A percentile compares a stretch with the other conserved stretches of the same genome.
phyloP scores from a whole-genome alignment of 164 flowering plant genomes.

The Berberis thunbergii region DNA sequence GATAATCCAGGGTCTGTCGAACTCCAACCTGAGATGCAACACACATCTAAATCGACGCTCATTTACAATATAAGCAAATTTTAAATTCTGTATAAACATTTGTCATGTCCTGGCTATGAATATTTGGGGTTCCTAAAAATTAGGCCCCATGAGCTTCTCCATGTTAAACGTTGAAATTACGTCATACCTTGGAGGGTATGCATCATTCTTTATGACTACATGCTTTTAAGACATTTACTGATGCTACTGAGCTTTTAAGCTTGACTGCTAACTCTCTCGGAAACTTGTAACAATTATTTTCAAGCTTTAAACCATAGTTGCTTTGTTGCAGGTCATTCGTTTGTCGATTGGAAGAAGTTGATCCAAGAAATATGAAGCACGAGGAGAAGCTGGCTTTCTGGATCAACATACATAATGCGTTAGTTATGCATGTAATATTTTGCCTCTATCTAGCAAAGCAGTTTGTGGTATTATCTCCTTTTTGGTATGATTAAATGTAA shows the following conservation, averaged over 20 bases:
- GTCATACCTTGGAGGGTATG: too few relatives aligned
- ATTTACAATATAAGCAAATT: too few relatives aligned
- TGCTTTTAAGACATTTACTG: not conserved
- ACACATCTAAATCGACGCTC: too few relatives aligned
- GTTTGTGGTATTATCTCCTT: conserved; percentile 1
- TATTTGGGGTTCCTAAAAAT: too few relatives aligned
- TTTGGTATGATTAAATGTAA: not conserved
- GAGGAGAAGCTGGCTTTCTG: conserved; percentile 96
- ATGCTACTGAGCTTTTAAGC: not conserved
- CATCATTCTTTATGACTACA: too few relatives aligned
- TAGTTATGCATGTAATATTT: conserved; percentile 94
- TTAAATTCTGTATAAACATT: too few relatives aligned
- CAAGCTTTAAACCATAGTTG: not conserved
- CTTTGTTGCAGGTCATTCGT: conserved; percentile 54
- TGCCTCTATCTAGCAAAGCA: not conserved
- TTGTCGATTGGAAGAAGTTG: conserved; percentile 55
- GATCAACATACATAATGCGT: conserved; percentile 89
- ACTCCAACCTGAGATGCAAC: too few relatives aligned
- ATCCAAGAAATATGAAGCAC: conserved; percentile 63
- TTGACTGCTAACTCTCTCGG: not conserved
- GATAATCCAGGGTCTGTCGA: too few relatives aligned
- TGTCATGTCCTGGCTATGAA: too few relatives aligned
- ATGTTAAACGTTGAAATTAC: too few relatives aligned
- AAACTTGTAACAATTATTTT: not conserved
- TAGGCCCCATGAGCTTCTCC: too few relatives aligned